Evolutionary conservation across 2,329 filamentous ascomycete genomes (phyloP), one percentile per base, ranked within the genome.

Genomic region (Exophiala dermatitidis): DNA sequence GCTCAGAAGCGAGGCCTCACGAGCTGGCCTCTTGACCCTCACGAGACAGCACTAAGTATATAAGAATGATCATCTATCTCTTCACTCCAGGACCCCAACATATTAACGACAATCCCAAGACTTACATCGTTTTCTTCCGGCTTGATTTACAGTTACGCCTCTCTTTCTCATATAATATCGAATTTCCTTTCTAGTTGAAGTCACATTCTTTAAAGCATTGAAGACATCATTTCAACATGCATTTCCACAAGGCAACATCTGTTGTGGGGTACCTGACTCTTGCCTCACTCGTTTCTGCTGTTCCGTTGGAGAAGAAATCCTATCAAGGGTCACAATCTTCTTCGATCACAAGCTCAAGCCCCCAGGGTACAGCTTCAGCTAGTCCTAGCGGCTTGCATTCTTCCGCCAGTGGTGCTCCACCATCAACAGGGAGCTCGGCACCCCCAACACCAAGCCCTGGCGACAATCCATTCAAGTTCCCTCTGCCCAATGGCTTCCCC

Each of bases 401-500:
- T n/a, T 34, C 50, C 34, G 44, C 38, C 6, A 37, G 36, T 26
- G 19, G 8, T 32, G n/a, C 38, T 47, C 36, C 47, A 9, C 46
- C 19, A 30, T 32, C 38, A 12, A 33, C 54, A 10, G 31, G 37
- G 26, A 42, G 41, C 43, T 46, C 45, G 1, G 32, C 42, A 4
- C 7, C 48, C 5, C 37, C 46, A 26, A 44, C 50, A 26, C 45
- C 40, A 48, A 40, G 48, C 12, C 33, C 43, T 10, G 48, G 48
- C 38, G 37, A 38, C 48, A 56, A 56, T 37, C 52, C 56, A 4
- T 60, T 58, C 57, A 60, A 49, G 33, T 62, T 62, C 50, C 58
- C 61, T 26, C 52, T 62, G 8, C 38, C 48, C 33, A 60, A 85
- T 61, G 80, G 80, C 53, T 84, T 86, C 63, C 84, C 84, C 1